Base-by-base conservation (phyloP, 345 rosid genomes). In the Populus pruinosa region DNA sequence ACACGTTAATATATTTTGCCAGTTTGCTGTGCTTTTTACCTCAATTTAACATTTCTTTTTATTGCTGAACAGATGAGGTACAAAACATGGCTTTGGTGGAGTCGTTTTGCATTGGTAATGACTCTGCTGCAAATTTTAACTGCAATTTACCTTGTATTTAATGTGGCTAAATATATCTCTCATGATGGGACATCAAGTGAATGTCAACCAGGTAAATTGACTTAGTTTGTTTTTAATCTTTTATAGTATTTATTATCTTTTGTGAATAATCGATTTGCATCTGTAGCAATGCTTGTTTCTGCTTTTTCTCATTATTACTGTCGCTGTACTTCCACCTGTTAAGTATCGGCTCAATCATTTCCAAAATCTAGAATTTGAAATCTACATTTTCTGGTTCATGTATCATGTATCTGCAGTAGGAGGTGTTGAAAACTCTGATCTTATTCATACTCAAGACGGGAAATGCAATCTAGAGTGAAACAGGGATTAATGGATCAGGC, bases 81-180 rank as follows among this genome's bases (percentile, higher is more conserved):
- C 84, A 88, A 84, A 85, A 87, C 85, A 29, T 95, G 97, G 99
- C 89, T 90, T 55, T 81, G 97, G 90, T 93, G 98, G 96, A 85
- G 91, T 61, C 85, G 97, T 29, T 86, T 91, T 44, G 86, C 90
- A 5, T 80, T 85, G 79, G 82, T 86, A 79, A 77, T 95, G 72
- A 86, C 96, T 33, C 56, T 88, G 36, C 73, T 91, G 86, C 99
- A 95, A 80, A 78, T 89, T 72, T 21, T 83, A 71, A 84, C 88
- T 77, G 96, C 96, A 69, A 75, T 87, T 77, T 93, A 89, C 81
- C 93, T 93, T 72, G 59, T 89, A 79, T 80, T 84, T 81, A 76
- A 63, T 67, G 85, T 91, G 78, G 82, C 84, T 69, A 79, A 71
- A 73, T 88, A 80, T 85, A 77, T 80, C 83, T 85, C 96, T 80